Evolutionary conservation across 2,329 filamentous ascomycete species (phyloP), one percentile per base, ranked within the genome.

Genomic region (Clonostachys rosea): DNA sequence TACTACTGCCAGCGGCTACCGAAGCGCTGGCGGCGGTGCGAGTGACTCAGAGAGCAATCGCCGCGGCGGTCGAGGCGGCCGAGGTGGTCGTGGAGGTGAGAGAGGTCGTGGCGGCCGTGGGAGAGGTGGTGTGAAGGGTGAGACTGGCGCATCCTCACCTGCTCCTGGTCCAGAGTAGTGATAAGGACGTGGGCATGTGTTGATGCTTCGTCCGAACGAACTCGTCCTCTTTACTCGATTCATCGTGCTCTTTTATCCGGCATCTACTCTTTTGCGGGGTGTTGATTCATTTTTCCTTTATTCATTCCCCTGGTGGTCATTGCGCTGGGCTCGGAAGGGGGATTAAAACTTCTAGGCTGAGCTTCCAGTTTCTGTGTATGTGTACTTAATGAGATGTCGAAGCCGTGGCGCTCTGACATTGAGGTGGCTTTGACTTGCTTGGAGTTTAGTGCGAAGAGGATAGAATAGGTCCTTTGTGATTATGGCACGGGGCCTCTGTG

Each of bases 11-110:
- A 87, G 86, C 56, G 90, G 89, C 50, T 96, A 96, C 71, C 85
- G 89, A 56, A 95, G 90, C 60, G 88, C 87, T 47, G 88, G 67
- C 45, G 89, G 89, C 49, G 89, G 89, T 49, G 91, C 89, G 50
- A 86, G 84, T 60, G 85, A 83, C 53, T 81, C 78, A 35, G 80
- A 83, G 59, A 78, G 76, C 49, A 79, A 74, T 49, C 71, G 76
- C 51, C 75, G 78, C 11, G 74, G 73, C 45, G 75, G 75, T 18
- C 76, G 81, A 42, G 81, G 81, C 14, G 74, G 71, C 34, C 71
- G 79, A 12, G 76, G 79, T 42, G 74, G 79, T 35, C 79, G 84
- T 42, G 79, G 82, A 43, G 72, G 74, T 50, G 75, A 82, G 47
- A 74, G 83, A 37, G 75, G 80, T 33, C 70, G 79, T 44, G 75